Percentiles rank a stretch among this genome's conserved stretches.
phyloP scores from a whole-genome alignment of 2,329 filamentous ascomycete species.

The Septoria linicola region DNA sequence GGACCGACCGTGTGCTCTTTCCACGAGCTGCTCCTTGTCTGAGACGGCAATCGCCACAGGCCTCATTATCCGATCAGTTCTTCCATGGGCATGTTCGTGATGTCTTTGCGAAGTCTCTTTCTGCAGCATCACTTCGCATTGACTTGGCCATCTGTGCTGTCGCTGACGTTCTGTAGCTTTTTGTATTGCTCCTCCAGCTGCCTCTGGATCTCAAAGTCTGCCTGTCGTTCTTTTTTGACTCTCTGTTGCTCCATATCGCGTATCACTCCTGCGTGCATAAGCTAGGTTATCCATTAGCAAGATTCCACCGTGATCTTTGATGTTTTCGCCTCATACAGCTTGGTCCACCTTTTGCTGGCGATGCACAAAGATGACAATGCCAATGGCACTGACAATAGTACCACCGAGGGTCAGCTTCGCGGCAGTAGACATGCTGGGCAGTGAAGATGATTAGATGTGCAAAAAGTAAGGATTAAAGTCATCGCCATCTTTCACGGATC shows the following conservation, averaged over 20 bases:
- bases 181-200: slow-evolving; percentile 84
- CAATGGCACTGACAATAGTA: slow-evolving; percentile 72
- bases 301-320: not conserved
- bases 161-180: slow-evolving; percentile 77
- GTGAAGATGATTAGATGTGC: not conserved
- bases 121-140: slow-evolving; percentile 20
- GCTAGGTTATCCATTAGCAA: slow-evolving; percentile 51
- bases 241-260: slow-evolving; percentile 93
- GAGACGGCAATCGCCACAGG: too few relatives aligned
- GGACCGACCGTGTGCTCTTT: too few relatives aligned
- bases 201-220: slow-evolving; percentile 91
- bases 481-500: not conserved
- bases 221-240: slow-evolving; percentile 82
- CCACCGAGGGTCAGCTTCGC: slow-evolving; percentile 81
- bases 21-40: too few relatives aligned
- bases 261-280: slow-evolving; percentile 93
- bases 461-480: not conserved
- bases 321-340: slow-evolving; percentile 57
- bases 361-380: slow-evolving; percentile 83
- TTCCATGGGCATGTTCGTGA: not conserved
- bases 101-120: not conserved
- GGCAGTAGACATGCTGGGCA: slow-evolving; percentile 72
- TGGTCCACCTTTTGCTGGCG: slow-evolving; percentile 82
- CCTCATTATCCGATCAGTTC: too few relatives aligned
- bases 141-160: slow-evolving; percentile 40